These are phyloP conservation scores for Salvia miltiorrhiza DNA, from an alignment of 257 asterid genomes.

Conservation along the genomic window DNA sequence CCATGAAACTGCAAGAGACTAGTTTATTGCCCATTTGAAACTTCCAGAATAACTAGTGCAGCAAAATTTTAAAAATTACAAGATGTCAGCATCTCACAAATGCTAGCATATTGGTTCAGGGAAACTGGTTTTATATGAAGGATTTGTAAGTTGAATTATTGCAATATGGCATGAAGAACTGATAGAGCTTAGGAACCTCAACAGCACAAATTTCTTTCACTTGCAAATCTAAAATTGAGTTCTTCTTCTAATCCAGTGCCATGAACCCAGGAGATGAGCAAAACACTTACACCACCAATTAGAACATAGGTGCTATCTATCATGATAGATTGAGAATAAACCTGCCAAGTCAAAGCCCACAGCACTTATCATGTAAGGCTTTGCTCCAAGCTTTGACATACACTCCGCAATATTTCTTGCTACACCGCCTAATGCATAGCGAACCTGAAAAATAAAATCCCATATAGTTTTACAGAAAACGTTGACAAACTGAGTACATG, in stretches of 20 bases:
- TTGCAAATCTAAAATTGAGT: slow-evolving; percentile 2
- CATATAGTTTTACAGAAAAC: not conserved
- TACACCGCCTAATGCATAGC: slow-evolving; percentile 78
- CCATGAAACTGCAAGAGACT: not conserved
- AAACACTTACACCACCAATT: not conserved
- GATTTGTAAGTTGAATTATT: not conserved
- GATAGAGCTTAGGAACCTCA: not conserved
- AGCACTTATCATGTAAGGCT: slow-evolving; percentile 86
- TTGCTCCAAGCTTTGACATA: slow-evolving; percentile 86
- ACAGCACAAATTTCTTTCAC: not conserved
- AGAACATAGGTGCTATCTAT: not conserved
- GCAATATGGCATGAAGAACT: not conserved
- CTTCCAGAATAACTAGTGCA: not conserved
- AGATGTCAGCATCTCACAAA: not conserved
- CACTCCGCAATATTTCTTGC: slow-evolving; percentile 96
- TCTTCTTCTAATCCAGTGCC: not conserved
- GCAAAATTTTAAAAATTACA: not conserved
- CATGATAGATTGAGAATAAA: slow-evolving; percentile 18
- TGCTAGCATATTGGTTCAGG: not conserved
- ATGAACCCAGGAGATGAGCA: not conserved
- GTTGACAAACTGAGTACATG: not conserved
- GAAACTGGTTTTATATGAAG: not conserved
- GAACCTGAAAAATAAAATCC: slow-evolving; percentile 47
- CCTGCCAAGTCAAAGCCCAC: slow-evolving; percentile 91
- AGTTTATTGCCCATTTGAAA: not conserved